phyloP scores from a whole-genome alignment of 2,329 filamentous ascomycete genomes.

The Aspergillus fructus region DNA sequence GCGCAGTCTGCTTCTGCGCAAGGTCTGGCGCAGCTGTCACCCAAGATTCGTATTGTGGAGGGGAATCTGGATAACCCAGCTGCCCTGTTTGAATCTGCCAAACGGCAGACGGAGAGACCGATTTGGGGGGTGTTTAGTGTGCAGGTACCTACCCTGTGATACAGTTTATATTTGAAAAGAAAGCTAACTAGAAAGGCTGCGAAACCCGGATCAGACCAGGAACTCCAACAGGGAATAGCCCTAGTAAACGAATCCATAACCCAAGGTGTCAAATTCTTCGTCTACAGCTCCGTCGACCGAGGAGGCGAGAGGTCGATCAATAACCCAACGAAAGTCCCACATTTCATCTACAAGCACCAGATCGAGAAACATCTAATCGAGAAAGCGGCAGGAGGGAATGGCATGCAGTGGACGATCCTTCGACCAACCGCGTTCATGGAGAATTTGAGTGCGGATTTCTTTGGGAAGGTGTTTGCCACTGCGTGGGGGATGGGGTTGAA shows the following conservation, averaged over 20 bases:
- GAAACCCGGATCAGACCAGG: too few species aligned
- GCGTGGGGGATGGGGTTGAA: constrained; percentile 40
- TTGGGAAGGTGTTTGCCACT: constrained; percentile 50
- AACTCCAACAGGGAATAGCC: constrained; percentile 49
- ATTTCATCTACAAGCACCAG: constrained; percentile 62
- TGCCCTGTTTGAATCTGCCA: constrained; percentile 51
- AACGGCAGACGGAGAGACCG: constrained; percentile 32
- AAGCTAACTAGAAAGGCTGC: too few species aligned
- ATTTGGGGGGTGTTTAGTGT: constrained; percentile 65
- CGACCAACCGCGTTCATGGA: constrained; percentile 65
- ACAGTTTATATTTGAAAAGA: too few species aligned
- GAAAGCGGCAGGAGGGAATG: constrained; percentile 44
- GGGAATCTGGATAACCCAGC: constrained; percentile 56
- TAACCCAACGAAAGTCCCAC: constrained; percentile 56
- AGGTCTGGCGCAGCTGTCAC: constrained; percentile 45
- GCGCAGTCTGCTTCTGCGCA: constrained; percentile 38
- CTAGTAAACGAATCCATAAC: constrained; percentile 59
- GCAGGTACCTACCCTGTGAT: constrained; percentile 41
- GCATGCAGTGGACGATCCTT: constrained; percentile 56
- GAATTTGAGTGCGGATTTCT: constrained; percentile 49
- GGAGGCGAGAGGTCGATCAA: constrained; percentile 56
- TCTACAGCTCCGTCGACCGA: constrained; percentile 65
- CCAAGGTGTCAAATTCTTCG: constrained; percentile 58
- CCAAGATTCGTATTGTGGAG: constrained; percentile 55
- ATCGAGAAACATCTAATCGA: constrained; percentile 62